Percentiles rank a stretch among this genome's conserved stretches.
phyloP scores from a whole-genome alignment of 192 early-diverging fungal species.

The Backusella westeae region DNA sequence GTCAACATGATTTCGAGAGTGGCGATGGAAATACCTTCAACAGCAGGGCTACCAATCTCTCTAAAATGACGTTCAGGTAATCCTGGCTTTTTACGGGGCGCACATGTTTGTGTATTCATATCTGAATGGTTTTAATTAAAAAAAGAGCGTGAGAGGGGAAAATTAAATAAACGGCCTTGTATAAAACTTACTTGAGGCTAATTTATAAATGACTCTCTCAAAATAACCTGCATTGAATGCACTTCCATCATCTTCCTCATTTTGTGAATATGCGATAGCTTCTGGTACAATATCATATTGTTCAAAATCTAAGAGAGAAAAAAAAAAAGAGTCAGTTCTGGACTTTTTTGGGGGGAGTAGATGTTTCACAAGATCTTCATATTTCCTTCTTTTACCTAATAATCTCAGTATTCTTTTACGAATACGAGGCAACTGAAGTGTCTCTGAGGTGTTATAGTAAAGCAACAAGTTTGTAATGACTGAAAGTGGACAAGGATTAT shows the following conservation, averaged over 20 bases:
- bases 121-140: constrained; percentile 15
- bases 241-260: constrained; percentile 31
- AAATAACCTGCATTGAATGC: constrained; percentile 51
- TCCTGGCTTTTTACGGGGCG: constrained; percentile 41
- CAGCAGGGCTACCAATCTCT: constrained; percentile 61
- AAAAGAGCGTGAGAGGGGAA: background rate
- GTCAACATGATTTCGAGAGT: constrained; percentile 46
- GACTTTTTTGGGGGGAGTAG: background rate
- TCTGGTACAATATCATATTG: constrained; percentile 42
- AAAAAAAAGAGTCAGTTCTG: background rate
- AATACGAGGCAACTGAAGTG: constrained; percentile 54
- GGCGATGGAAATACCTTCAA: constrained; percentile 51
- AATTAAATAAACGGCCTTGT: too few species aligned
- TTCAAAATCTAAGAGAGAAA: constrained; percentile 35
- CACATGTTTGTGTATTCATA: constrained; percentile 52
- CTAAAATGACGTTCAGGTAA: constrained; percentile 59
- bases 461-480: constrained; percentile 65
- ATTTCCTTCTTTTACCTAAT: constrained; percentile 49
- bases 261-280: constrained; percentile 27
- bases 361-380: too few species aligned
- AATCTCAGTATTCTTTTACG: constrained; percentile 53
- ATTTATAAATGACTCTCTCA: constrained; percentile 47
- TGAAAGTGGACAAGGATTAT: constrained; percentile 66
- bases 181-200: constrained; percentile 42
- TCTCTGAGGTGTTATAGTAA: constrained; percentile 65